Evolutionary conservation across 768 basidiomycete genomes (phyloP), one percentile per base, ranked within the genome.

Genomic region (Multifurca ochricompacta): DNA sequence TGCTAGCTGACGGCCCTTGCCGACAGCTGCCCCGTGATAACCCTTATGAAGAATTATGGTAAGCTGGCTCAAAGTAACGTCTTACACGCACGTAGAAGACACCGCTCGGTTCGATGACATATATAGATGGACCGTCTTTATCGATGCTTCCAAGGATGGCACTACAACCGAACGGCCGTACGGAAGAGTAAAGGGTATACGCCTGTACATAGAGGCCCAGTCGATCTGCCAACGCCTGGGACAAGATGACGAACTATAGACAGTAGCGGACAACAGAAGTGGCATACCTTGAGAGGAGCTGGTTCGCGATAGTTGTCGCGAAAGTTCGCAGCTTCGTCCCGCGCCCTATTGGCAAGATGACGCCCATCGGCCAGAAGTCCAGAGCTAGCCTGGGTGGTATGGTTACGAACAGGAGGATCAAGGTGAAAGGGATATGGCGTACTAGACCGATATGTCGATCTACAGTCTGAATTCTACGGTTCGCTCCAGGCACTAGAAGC

Each of bases 161-260:
- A 65, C 91, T 92, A 65, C 95, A 85, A 18, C 95, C 96, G 64
- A 98, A 98, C 1, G 96, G 96, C 36, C 96, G 84, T 34, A 98
- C 95, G 21, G 94, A 97, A 1, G 94, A 97, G 72, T 98, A 97
- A 36, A 97, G 82, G 6, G 96, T 99, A 72, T 97, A 98, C 40
- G 85, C 83, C 72, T 99, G 96, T 8, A 91, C 85, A 68, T 91
- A 95, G n/a, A 81, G 77, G 2, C 88, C 85, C 41, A 99, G 65
- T 55, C 94, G 87, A 65, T 91, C 87, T 50, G 87, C 74, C 46
- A 87, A 68, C 28, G 72, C 65, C 83, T 85, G 62, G 1, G 1
- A 70, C 19, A 52, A n/a, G 16, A 11, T 44, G 23, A 5, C 53
- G 27, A 63, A 42, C 21, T 31, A 47, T 54, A 27, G 32, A 27